Evolutionary conservation across 257 asterid species (phyloP).

Genomic region (Oldenlandia corymbosa): DNA sequence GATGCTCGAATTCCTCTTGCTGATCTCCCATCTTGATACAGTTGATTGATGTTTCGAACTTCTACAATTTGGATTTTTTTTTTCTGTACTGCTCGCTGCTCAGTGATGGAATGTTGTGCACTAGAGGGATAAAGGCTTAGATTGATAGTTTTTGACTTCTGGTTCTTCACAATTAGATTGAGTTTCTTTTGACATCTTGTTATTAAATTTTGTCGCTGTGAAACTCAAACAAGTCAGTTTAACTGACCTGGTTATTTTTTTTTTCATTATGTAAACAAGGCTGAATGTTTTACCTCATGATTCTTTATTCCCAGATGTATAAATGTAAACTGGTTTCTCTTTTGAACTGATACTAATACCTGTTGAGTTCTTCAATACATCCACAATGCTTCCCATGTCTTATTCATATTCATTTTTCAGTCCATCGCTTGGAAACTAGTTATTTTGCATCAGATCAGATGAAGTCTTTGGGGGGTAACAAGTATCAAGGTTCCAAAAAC

Average conservation of each 20-base stretch:
- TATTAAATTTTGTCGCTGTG: not conserved
- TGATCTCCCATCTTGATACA: conserved; percentile 21
- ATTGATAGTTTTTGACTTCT: not conserved
- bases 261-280: not conserved
- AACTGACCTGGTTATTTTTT: not conserved
- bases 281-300: not conserved
- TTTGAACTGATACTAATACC: not conserved
- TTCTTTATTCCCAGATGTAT: not conserved
- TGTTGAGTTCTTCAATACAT: not conserved
- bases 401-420: too few relatives aligned
- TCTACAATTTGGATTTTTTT: too few relatives aligned
- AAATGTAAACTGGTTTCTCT: too few relatives aligned
- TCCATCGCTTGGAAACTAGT: too few relatives aligned
- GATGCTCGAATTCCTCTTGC: conserved; percentile 22
- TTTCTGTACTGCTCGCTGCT: not conserved
- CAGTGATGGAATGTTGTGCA: too few relatives aligned
- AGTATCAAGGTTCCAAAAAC: not conserved
- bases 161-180: not conserved
- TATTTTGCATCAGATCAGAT: not conserved
- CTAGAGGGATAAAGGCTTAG: too few relatives aligned
- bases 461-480: not conserved
- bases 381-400: too few relatives aligned
- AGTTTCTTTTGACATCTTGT: not conserved
- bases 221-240: not conserved
- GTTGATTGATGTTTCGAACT: too few relatives aligned